Base-by-base conservation (phyloP, 805 yeast genomes). In the Metschnikowia koreensis region DNA sequence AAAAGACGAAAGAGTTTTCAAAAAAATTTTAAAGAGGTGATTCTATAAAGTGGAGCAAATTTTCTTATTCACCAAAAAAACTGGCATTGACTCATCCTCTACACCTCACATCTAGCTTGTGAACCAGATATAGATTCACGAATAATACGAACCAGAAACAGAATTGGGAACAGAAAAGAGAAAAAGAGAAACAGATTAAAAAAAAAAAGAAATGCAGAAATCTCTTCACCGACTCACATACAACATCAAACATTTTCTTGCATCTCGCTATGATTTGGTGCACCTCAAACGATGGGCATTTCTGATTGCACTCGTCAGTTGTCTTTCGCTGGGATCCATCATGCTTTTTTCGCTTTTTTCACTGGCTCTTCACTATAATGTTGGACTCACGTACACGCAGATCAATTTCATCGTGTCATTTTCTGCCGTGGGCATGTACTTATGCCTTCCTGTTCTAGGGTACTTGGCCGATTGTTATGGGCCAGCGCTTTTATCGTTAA, bases 391-490 rank as follows among this genome's bases (percentile, higher is more conserved):
- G 1, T 89, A 89, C 57, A 73, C 88, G 48, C 68, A 75, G 46
- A 75, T 80, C 65, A 94, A 93, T 68, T 67, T 83, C 50, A 82
- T 93, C 11, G 87, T 96, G 5, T 84, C 90, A 29, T 74, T 80
- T 26, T 83, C 89, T 38, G 85, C 87, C 29, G 66, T 87, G 53
- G 97, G 97, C 2, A 82, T 89, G 82, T 94, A 93, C 65, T 66
- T 90, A 47, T 84, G 93, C 9, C 81, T 93, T 7, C 97, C 98
- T 0, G 62, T 86, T 0, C 67, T 91, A 41, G 97, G 97, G 0
- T 81, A 87, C 56, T 69, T 89, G 46, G 91, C 94, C 2, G 97
- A 91, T 64, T 74, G 84, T n/a, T 88, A 86, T 62, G 96, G 97
- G 0, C 91, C 96, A 1, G 87, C 87, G 10, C 63, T 86, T 13